phyloP scores from a whole-genome alignment of 495 filamentous ascomycete species.

The Aspergillus panamensis region DNA sequence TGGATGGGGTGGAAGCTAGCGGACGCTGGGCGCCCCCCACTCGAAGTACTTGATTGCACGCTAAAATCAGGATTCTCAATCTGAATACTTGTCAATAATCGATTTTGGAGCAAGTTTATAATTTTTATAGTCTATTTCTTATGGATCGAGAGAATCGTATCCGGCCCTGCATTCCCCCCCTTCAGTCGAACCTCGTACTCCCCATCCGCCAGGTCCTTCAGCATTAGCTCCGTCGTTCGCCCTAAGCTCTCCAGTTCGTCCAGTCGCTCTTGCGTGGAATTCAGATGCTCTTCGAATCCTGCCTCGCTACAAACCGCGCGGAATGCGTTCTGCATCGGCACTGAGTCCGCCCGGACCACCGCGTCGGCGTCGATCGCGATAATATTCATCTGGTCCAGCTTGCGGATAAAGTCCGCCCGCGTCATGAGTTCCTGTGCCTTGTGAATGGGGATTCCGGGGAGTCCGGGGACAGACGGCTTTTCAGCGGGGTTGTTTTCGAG shows the following conservation, averaged over 20 bases:
- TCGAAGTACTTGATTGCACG: no score
- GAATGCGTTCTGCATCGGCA: slow-evolving; percentile 71
- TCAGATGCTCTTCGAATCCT: slow-evolving; percentile 76
- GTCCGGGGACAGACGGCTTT: slow-evolving; percentile 61
- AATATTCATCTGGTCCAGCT: slow-evolving; percentile 88
- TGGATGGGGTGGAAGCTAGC: no score
- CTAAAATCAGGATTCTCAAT: no score
- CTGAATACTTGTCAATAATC: no score
- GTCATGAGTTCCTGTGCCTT: slow-evolving; percentile 92
- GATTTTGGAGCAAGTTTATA: no score
- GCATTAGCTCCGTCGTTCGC: slow-evolving; percentile 82
- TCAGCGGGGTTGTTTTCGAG: slow-evolving; percentile 61
- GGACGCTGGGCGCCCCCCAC: no score
- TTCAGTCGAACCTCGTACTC: slow-evolving; percentile 63
- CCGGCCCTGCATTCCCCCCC: not conserved
- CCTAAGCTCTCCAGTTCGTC: slow-evolving; percentile 87
- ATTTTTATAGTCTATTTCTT: not conserved
- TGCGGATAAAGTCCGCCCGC: slow-evolving; percentile 85
- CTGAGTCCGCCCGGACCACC: slow-evolving; percentile 81
- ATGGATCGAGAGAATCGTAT: not conserved
- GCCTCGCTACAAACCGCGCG: slow-evolving; percentile 65
- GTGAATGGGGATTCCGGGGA: slow-evolving; percentile 82
- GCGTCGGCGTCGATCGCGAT: slow-evolving; percentile 90
- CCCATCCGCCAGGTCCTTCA: slow-evolving; percentile 84
- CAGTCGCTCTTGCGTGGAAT: slow-evolving; percentile 79